Percentiles rank a stretch among this genome's conserved stretches.
Conservation (phyloP, 2,329 filamentous ascomycete species). For the Ophiostoma populinum region DNA sequence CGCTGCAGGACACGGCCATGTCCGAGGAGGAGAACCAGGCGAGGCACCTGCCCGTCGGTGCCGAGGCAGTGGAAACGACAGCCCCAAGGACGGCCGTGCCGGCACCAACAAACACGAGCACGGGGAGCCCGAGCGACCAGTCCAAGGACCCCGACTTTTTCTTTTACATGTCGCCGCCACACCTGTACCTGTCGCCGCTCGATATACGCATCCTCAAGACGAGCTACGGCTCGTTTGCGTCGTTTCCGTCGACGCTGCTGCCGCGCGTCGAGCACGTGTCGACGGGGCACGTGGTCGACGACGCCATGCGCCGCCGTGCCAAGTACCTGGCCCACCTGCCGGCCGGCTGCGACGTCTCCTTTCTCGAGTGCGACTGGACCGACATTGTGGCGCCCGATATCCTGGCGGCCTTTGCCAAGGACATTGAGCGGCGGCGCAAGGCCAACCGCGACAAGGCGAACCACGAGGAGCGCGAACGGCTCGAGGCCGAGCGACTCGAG, state of each 20-base stretch:
- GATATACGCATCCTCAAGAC: slow-evolving; percentile 87
- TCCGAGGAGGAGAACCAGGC: not conserved
- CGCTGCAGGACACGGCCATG: slow-evolving; percentile 11
- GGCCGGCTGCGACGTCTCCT: slow-evolving; percentile 77
- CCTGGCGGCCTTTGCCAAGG: slow-evolving; percentile 56
- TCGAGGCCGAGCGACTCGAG: slow-evolving; percentile 67
- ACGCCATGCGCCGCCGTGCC: slow-evolving; percentile 62
- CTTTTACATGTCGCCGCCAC: slow-evolving; percentile 76
- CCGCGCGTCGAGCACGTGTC: slow-evolving; percentile 81
- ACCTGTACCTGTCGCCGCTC: slow-evolving; percentile 77
- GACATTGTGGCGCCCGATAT: slow-evolving; percentile 65
- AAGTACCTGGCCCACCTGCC: slow-evolving; percentile 82
- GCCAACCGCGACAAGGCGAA: slow-evolving; percentile 67
- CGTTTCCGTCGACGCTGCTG: slow-evolving; percentile 71
- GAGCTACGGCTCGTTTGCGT: slow-evolving; percentile 66
- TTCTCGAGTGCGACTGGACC: slow-evolving; percentile 89
- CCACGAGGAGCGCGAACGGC: slow-evolving; percentile 70
- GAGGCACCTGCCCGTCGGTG: slow-evolving; percentile 2
- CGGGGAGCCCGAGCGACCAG: not conserved
- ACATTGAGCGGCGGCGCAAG: slow-evolving; percentile 61
- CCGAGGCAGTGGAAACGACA: slow-evolving; percentile 2
- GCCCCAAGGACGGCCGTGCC: not conserved
- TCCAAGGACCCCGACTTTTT: slow-evolving; percentile 37
- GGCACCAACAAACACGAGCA: not conserved
- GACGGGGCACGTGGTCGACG: slow-evolving; percentile 73